Evolutionary conservation across 495 filamentous ascomycete genomes (phyloP).

Genomic region (Lasiosphaeria ovina): DNA sequence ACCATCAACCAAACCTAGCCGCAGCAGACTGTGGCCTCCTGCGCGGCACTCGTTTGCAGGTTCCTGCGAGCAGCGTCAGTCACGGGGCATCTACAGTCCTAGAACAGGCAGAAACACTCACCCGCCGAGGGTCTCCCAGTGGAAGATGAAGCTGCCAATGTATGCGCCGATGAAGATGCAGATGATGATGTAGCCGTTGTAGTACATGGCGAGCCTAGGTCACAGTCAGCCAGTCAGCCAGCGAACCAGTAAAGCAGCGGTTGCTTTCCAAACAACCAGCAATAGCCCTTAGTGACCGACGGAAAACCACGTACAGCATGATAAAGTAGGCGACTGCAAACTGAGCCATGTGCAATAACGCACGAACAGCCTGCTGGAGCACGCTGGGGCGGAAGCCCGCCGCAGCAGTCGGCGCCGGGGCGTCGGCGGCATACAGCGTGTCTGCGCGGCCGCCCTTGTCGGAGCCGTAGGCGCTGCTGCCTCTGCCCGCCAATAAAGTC

Average conservation of each 20-base stretch:
- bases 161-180: constrained; percentile 65
- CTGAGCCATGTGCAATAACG: constrained; percentile 61
- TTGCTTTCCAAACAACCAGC: neutral
- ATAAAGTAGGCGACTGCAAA: constrained; percentile 70
- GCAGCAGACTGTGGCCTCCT: constrained; percentile 20
- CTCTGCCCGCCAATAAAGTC: too few species aligned
- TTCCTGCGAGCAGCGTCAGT: neutral
- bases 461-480: too few species aligned
- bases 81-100: neutral
- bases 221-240: neutral
- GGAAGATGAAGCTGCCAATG: constrained; percentile 59
- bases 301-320: constrained; percentile 48
- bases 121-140: constrained; percentile 49
- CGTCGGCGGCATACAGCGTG: too few species aligned
- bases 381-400: constrained; percentile 46
- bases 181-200: constrained; percentile 66
- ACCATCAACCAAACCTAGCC: constrained; percentile 2
- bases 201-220: constrained; percentile 55
- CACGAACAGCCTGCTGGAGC: constrained; percentile 60
- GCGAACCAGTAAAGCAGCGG: neutral
- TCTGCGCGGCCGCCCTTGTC: too few species aligned
- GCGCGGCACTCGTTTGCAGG: constrained; percentile 8
- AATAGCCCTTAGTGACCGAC: neutral
- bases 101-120: constrained; percentile 3
- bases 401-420: neutral